These are phyloP conservation scores for Chaetoscypha palmicola DNA, from an alignment of 2,329 filamentous ascomycete species.

Conservation along the genomic window DNA sequence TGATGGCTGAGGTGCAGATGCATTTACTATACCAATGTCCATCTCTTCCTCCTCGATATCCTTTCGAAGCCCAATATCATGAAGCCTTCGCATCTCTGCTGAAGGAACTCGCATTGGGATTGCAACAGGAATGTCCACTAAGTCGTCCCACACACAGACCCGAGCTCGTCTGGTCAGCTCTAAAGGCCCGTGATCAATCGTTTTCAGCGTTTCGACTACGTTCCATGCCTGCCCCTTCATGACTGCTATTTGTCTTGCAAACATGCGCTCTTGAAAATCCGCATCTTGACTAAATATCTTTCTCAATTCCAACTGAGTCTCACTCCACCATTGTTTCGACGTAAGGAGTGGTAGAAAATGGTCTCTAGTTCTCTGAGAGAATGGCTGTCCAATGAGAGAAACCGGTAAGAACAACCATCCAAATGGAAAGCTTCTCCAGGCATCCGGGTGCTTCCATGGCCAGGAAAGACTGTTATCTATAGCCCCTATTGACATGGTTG, in stretches of 20 bases:
- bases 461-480: constrained; percentile 98
- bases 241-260: constrained; percentile 93
- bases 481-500: constrained; percentile 69
- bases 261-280: constrained; percentile 98
- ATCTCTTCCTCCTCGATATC: constrained; percentile 70
- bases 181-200: constrained; percentile 82
- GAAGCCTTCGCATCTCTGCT: constrained; percentile 70
- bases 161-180: constrained; percentile 85
- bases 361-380: constrained; percentile 85
- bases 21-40: constrained; percentile 72
- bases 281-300: constrained; percentile 84
- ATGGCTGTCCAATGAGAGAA: constrained; percentile 90
- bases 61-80: constrained; percentile 39
- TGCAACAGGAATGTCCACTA: constrained; percentile 91
- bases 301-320: constrained; percentile 81
- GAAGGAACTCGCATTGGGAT: constrained; percentile 82
- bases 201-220: constrained; percentile 94
- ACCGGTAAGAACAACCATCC: constrained; percentile 98
- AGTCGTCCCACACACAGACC: constrained; percentile 96
- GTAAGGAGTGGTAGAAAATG: constrained; percentile 96
- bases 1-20: constrained; percentile 43
- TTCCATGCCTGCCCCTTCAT: constrained; percentile 99
- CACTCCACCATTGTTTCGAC: constrained; percentile 93
- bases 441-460: constrained; percentile 66
- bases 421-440: constrained; percentile 84